phyloP scores from a whole-genome alignment of 495 filamentous ascomycete genomes.

The Cercophora sp. region DNA sequence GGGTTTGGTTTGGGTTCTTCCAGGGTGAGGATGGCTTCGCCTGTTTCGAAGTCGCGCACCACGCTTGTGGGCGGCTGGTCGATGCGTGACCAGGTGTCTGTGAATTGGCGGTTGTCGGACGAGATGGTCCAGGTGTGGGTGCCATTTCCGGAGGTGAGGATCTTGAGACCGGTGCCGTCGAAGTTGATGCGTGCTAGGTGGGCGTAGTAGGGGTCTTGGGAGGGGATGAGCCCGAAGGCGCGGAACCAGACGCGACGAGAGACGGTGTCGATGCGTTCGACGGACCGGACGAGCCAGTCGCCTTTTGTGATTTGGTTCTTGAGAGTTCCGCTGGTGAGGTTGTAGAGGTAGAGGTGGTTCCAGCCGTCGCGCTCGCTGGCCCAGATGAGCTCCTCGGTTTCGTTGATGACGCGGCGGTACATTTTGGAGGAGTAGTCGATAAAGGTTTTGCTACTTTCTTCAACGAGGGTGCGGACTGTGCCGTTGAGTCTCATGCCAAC shows the following conservation, averaged over 20 bases:
- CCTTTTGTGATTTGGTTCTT: conserved; percentile 21
- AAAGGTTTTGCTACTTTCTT: conserved; percentile 22
- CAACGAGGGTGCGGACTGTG: conserved; percentile 16
- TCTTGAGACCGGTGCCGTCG: conserved; percentile 19
- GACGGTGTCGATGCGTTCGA: conserved; percentile 17
- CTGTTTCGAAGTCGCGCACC: conserved; percentile 14
- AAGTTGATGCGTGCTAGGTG: conserved; percentile 22
- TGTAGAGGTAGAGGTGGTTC: conserved; percentile 25
- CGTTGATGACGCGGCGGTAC: conserved; percentile 10
- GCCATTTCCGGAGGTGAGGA: conserved; percentile 21
- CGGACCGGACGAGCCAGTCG: conserved; percentile 17
- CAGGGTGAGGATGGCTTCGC: conserved; percentile 13
- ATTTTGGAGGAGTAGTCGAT: conserved; percentile 21
- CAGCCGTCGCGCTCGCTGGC: conserved; percentile 24
- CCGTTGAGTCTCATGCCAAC: conserved; percentile 17
- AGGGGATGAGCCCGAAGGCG: conserved; percentile 12
- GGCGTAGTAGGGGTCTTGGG: conserved; percentile 24
- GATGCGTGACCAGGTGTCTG: conserved; percentile 22
- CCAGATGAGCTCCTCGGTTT: conserved; percentile 19
- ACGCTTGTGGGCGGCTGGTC: conserved; percentile 17
- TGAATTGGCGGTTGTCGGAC: conserved; percentile 13
- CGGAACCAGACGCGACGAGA: conserved; percentile 19
- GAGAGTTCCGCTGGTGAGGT: conserved; percentile 14
- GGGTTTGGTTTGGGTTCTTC: conserved; percentile 11
- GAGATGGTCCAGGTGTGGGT: conserved; percentile 21